Evolutionary conservation across 306 rosid genomes (phyloP).

Genomic region (Casuarina glauca): DNA sequence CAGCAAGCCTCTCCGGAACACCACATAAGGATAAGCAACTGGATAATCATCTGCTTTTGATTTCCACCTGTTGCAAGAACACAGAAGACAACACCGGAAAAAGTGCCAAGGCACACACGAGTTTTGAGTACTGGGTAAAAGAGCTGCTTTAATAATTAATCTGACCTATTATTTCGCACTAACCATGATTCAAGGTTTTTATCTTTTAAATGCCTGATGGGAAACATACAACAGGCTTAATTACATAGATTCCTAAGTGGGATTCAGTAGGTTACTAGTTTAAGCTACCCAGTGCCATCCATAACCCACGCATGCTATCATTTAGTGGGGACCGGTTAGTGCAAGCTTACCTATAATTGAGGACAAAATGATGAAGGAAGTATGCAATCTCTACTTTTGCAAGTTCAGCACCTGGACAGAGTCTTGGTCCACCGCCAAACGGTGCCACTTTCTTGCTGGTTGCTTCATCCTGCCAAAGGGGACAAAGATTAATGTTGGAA

Average conservation of each 20-base stretch:
- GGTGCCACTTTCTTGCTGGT: conserved; percentile 56
- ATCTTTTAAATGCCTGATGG: not conserved
- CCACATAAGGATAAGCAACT: conserved; percentile 70
- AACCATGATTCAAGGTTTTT: too few species aligned
- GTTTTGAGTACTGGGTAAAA: not conserved
- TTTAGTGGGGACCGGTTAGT: not conserved
- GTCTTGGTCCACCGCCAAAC: conserved; percentile 81
- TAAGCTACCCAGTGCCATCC: conserved; percentile 14
- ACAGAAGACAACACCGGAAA: not conserved
- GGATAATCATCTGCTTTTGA: conserved; percentile 56
- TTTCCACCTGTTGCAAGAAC: conserved; percentile 54
- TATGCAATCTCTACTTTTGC: conserved; percentile 73
- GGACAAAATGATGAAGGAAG: conserved; percentile 88
- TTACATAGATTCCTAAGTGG: conserved; percentile 27
- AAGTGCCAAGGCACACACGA: not conserved
- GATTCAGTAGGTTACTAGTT: conserved; percentile 9
- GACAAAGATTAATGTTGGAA: conserved; percentile 18
- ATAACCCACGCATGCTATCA: conserved; percentile 10
- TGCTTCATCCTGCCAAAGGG: conserved; percentile 46
- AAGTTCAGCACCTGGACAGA: conserved; percentile 81
- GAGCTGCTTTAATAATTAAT: not conserved
- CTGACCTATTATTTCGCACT: too few species aligned
- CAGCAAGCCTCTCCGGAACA: conserved; percentile 50
- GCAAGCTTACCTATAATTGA: conserved; percentile 55
- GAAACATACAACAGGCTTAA: not conserved